phyloP scores from a whole-genome alignment of 345 rosid genomes.

The Arabis alpina region DNA sequence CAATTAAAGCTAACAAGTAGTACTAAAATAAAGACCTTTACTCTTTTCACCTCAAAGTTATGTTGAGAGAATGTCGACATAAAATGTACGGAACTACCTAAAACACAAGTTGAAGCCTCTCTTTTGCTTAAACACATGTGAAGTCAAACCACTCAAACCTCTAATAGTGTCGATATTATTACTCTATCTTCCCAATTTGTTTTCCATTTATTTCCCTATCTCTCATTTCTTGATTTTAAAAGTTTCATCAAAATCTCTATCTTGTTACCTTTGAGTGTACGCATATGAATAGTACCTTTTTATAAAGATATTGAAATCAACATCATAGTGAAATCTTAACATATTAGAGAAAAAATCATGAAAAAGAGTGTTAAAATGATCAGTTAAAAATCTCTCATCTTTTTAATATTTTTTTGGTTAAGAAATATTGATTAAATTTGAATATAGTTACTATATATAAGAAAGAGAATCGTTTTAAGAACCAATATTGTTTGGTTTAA shows the following conservation, averaged over 20 bases:
- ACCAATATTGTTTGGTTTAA: no score
- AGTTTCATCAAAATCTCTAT: not conserved
- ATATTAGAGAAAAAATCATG: not conserved
- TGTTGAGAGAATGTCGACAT: conserved; percentile 47
- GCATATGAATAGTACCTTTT: not conserved
- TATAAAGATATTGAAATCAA: not conserved
- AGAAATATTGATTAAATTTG: no score
- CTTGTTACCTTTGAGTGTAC: conserved; percentile 17
- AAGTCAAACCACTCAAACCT: conserved; percentile 27
- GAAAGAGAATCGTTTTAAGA: no score
- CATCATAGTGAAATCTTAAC: not conserved
- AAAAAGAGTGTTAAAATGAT: no score
- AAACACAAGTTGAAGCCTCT: conserved; percentile 19
- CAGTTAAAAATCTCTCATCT: no score
- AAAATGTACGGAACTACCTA: conserved; percentile 19
- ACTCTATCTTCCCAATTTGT: not conserved
- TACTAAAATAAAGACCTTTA: conserved; percentile 29
- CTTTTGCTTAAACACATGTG: conserved; percentile 10
- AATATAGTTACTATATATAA: no score
- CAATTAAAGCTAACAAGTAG: not conserved
- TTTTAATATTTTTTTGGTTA: no score
- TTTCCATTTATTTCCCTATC: not conserved
- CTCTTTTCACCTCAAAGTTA: conserved; percentile 3
- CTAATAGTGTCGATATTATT: conserved; percentile 36
- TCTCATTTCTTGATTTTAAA: conserved; percentile 11